A percentile compares a stretch with the other conserved stretches of the same genome.
These are phyloP conservation scores for Trichosporon asahii DNA, from an alignment of 1,284 basidiomycete genomes.

Conservation along the genomic window DNA sequence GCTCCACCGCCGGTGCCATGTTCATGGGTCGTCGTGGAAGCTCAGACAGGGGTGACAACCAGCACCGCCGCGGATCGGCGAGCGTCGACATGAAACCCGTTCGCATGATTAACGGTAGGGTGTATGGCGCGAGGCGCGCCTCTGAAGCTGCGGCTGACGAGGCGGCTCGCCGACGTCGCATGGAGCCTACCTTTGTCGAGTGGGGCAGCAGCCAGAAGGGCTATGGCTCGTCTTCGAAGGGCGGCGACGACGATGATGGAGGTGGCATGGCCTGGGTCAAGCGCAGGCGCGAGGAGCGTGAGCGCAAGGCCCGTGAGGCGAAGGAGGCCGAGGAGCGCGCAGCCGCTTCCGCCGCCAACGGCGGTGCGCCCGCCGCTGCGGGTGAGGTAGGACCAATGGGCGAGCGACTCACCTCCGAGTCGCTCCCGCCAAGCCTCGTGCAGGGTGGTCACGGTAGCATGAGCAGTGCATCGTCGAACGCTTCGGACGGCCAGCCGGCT, in stretches of 20 bases:
- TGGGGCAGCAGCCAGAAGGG: slow-evolving; percentile 35
- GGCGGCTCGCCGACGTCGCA: slow-evolving; percentile 26
- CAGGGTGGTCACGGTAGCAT: slow-evolving; percentile 12
- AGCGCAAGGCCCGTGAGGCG: slow-evolving; percentile 32
- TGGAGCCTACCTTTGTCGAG: slow-evolving; percentile 50
- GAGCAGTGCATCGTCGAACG: slow-evolving; percentile 10
- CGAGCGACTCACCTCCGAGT: not conserved
- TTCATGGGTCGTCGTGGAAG: slow-evolving; percentile 5
- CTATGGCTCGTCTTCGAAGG: slow-evolving; percentile 6
- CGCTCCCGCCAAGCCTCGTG: not conserved
- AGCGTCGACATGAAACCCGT: slow-evolving; percentile 27
- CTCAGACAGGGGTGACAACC: not conserved
- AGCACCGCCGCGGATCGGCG: not conserved
- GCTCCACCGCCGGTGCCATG: not conserved
- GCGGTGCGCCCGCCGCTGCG: slow-evolving; percentile 3
- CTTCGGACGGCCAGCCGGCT: slow-evolving; percentile 3
- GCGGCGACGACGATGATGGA: slow-evolving; percentile 46
- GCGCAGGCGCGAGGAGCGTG: slow-evolving; percentile 44
- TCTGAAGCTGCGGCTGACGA: slow-evolving; percentile 39
- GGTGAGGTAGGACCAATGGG: slow-evolving; percentile 6
- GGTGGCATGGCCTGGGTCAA: slow-evolving; percentile 52
- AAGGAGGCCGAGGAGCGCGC: slow-evolving; percentile 23
- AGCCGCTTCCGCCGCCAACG: not conserved
- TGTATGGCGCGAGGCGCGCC: slow-evolving; percentile 47
- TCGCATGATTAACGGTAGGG: slow-evolving; percentile 50